These are phyloP conservation scores for Citrullus amarus DNA, from an alignment of 306 rosid species.

Conservation along the genomic window DNA sequence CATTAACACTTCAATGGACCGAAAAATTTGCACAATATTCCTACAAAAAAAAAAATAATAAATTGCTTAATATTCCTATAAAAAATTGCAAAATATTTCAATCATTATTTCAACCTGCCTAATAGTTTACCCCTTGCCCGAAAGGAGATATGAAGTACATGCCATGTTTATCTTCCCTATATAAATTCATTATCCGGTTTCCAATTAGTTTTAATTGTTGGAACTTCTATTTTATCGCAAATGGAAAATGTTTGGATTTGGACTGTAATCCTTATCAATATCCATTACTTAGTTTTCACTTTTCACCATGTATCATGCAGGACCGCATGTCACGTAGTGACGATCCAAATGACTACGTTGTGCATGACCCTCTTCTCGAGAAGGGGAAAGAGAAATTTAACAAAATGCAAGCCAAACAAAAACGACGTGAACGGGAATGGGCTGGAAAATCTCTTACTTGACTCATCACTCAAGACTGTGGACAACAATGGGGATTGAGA, in stretches of 20 bases:
- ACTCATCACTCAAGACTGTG: constrained; percentile 1
- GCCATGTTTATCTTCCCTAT: background rate
- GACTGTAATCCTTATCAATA: background rate
- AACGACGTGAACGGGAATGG: constrained; percentile 46
- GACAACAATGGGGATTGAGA: background rate
- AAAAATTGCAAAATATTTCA: background rate
- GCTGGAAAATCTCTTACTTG: constrained; percentile 49
- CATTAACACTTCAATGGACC: background rate
- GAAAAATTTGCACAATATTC: background rate
- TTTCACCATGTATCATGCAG: constrained; percentile 25
- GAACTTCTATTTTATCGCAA: background rate
- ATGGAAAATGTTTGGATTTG: background rate
- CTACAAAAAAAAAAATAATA: background rate
- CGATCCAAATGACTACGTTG: constrained; percentile 71
- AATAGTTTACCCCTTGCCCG: background rate
- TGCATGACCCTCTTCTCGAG: constrained; percentile 89
- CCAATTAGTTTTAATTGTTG: background rate
- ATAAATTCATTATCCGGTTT: background rate
- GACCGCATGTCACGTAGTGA: constrained; percentile 81
- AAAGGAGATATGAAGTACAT: background rate
- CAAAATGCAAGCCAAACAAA: constrained; percentile 83
- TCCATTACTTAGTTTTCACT: background rate
- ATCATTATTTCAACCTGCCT: background rate
- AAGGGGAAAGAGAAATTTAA: constrained; percentile 91
- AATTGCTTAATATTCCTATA: background rate